Evolutionary conservation across 164 flowering plant species (phyloP).

Genomic region (Taxillus chinensis): DNA sequence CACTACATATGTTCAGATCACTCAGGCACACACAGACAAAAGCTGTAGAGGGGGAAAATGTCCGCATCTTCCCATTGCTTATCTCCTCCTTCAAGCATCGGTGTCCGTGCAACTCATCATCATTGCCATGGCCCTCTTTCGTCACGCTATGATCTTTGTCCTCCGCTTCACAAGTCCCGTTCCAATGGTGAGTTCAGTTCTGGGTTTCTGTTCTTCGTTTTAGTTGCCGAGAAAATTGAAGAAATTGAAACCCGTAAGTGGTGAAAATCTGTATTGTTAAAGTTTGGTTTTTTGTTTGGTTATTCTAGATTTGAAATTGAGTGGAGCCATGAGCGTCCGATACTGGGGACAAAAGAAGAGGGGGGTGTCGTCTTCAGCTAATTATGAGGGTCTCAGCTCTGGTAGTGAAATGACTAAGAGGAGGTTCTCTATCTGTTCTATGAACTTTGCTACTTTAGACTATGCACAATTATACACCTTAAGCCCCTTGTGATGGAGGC

Average conservation of each 20-base stretch:
- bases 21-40: no score
- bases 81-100: not conserved
- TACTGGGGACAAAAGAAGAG: not conserved
- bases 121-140: not conserved
- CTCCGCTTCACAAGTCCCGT: not conserved
- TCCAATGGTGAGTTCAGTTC: not conserved
- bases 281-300: not conserved
- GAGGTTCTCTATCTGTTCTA: constrained; percentile 16
- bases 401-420: constrained; percentile 10
- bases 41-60: no score
- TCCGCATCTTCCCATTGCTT: no score
- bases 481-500: not conserved
- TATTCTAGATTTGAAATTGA: not conserved
- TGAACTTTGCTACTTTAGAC: not conserved
- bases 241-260: not conserved
- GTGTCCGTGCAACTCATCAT: not conserved
- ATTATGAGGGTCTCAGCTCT: constrained; percentile 11
- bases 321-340: constrained; percentile 3
- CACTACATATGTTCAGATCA: no score
- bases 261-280: not conserved
- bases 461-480: not conserved
- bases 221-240: not conserved
- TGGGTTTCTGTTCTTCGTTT: not conserved
- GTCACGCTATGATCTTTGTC: not conserved
- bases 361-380: constrained; percentile 7